Evolutionary conservation across 208 protist genomes (phyloP), one percentile per base, ranked within the genome.

Genomic region (Trypanosoma congolense): DNA sequence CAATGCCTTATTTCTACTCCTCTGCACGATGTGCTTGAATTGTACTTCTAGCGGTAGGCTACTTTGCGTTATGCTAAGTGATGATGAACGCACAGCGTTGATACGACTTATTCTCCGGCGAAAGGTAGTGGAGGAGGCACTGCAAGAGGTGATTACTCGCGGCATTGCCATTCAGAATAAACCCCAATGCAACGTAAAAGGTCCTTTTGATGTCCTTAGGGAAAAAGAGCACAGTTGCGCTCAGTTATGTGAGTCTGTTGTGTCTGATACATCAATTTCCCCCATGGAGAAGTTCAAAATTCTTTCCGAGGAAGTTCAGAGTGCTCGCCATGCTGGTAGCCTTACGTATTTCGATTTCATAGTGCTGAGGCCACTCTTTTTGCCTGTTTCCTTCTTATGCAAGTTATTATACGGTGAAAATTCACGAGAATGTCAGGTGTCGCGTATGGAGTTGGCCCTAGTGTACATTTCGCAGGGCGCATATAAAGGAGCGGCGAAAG

Each of bases 391-490:
- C 30, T 61, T 46, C 21, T 25, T 61, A 22, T 33, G 19, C 33
- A 61, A 45, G 29, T 33, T 61, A 16, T 21, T 24, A 18, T 53
- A 46, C 26, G 24, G 35, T 30, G 10, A 47, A 4, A 1, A 51
- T 21, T 51, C 56, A 4, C 25, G n/a, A 4, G 56, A 61, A 24
- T 42, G 41, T 21, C 43, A 43, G 3, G n/a, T 43, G 22, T 43
- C 56, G 8, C 45, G 33, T 14, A 25, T 61, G 26, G 56, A 61
- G 22, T 24, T 61, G 18, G 56, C 46, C 12, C 14, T 61, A 5
- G 28, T 14, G 21, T 61, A 61, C 48, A 25, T 35, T 31, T 21
- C 56, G 5, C 14, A 45, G 16, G 45, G 45, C 5, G 45, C 33
- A 0, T 61, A 54, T 53, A 14, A 22, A 8, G 48, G 45, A 44